A percentile compares a stretch with the other conserved stretches of the same genome.
Evolutionary conservation across 768 basidiomycete genomes (phyloP).

Genomic region (Wakefieldia striispora): DNA sequence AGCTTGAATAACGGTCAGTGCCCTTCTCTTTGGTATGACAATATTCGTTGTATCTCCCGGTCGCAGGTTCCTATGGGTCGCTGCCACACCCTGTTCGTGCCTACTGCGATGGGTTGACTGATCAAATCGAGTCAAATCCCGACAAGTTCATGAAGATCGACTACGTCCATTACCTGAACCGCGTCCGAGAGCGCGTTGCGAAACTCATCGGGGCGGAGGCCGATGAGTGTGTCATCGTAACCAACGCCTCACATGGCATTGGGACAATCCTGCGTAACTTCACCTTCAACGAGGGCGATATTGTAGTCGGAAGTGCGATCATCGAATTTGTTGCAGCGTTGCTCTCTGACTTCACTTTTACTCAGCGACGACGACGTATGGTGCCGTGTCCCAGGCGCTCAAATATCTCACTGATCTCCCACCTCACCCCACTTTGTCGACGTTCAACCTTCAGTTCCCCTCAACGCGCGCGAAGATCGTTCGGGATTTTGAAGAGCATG

Average conservation of each 20-base stretch:
- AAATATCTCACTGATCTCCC: conserved; percentile 53
- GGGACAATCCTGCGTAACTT: conserved; percentile 69
- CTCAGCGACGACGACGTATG: conserved; percentile 59
- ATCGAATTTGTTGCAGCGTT: not conserved
- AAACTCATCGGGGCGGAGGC: conserved; percentile 47
- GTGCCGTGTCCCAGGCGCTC: conserved; percentile 48
- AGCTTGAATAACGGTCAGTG: conserved; percentile 63
- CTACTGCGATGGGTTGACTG: conserved; percentile 40
- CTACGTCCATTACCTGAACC: conserved; percentile 33
- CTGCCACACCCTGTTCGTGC: conserved; percentile 51
- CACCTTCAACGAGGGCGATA: conserved; percentile 49
- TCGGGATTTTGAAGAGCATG: conserved; percentile 40
- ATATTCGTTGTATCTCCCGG: not conserved
- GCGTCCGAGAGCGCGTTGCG: conserved; percentile 47
- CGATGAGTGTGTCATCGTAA: conserved; percentile 54
- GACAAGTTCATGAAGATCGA: conserved; percentile 51
- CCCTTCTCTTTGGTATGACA: not conserved
- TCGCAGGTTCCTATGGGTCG: conserved; percentile 57
- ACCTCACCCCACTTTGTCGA: conserved; percentile 50
- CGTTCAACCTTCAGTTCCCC: conserved; percentile 55
- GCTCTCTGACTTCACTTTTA: not conserved
- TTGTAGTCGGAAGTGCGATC: conserved; percentile 48
- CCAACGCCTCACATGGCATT: conserved; percentile 37
- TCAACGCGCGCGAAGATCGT: conserved; percentile 56
- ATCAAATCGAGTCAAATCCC: conserved; percentile 50